Evolutionary conservation across 306 rosid genomes (phyloP).

Genomic region (Cicer judaicum): DNA sequence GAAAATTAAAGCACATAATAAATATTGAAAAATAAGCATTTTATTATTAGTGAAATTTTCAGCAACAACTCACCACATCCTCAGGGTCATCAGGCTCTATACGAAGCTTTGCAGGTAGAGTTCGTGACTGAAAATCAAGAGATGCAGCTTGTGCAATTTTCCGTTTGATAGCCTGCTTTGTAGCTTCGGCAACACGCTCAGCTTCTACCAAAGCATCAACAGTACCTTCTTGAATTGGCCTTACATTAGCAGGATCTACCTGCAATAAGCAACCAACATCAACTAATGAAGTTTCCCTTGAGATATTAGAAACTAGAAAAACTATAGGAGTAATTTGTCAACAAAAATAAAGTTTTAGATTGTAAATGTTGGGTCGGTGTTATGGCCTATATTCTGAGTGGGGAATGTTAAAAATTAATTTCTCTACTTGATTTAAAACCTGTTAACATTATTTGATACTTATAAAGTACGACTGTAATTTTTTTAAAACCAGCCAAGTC

Average conservation of each 20-base stretch:
- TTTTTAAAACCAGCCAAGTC: not conserved
- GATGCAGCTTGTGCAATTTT: conserved; percentile 95
- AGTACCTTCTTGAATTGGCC: conserved; percentile 77
- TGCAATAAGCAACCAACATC: conserved; percentile 50
- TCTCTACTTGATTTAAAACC: not conserved
- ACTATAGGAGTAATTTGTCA: not conserved
- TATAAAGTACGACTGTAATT: not conserved
- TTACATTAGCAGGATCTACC: conserved; percentile 96
- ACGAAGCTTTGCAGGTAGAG: conserved; percentile 87
- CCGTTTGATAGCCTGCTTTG: conserved; percentile 91
- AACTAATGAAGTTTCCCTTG: conserved; percentile 16
- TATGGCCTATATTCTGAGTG: not conserved
- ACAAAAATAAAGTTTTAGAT: conserved; percentile 33
- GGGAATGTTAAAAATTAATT: not conserved
- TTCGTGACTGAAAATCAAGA: conserved; percentile 78
- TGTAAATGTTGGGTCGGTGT: not conserved
- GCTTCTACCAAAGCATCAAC: conserved; percentile 87
- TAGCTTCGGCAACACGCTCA: conserved; percentile 94
- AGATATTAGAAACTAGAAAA: conserved; percentile 13
- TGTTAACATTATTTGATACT: not conserved
- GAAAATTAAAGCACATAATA: conserved; percentile 5
- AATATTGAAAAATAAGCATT: conserved; percentile 20
- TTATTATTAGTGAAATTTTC: conserved; percentile 22
- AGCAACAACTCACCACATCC: conserved; percentile 75
- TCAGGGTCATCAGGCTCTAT: conserved; percentile 94